Evolutionary conservation across 2,329 filamentous ascomycete species (phyloP).

Genomic region (Grosmannia serpens): DNA sequence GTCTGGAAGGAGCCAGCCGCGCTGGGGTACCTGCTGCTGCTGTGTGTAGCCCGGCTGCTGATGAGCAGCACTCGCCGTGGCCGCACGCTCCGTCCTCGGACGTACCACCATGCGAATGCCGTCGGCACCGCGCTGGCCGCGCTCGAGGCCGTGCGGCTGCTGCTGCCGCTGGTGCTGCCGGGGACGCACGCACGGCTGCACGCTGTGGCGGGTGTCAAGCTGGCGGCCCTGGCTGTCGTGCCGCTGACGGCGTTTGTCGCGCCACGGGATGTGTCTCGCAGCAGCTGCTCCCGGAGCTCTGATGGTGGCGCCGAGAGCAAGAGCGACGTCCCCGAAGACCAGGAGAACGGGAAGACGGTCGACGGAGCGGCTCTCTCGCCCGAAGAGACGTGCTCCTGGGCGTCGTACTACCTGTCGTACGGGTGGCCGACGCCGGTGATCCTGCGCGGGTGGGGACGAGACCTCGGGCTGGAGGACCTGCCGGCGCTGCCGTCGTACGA

Average conservation of each 20-base stretch:
- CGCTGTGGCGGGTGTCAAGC: not conserved
- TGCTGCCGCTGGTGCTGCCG: not conserved
- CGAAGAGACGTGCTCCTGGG: constrained; percentile 21
- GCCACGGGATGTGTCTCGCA: not conserved
- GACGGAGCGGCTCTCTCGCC: not conserved
- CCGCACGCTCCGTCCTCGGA: not conserved
- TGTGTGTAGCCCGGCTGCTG: not conserved
- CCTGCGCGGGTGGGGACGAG: constrained; percentile 16
- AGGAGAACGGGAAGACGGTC: not conserved
- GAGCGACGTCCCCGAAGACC: not conserved
- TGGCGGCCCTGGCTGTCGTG: not conserved
- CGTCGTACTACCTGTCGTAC: constrained; percentile 22
- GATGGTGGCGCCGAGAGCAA: not conserved
- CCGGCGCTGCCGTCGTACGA: constrained; percentile 20
- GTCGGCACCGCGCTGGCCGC: not conserved
- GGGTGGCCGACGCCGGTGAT: constrained; percentile 22
- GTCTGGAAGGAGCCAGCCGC: not conserved
- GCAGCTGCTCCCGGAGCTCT: not conserved
- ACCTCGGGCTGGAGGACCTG: constrained; percentile 21
- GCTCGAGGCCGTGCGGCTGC: not conserved
- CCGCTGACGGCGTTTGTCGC: not conserved
- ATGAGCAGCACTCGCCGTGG: not conserved
- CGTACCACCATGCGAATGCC: not conserved
- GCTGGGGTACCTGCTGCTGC: not conserved
- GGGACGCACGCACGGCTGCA: not conserved